Evolutionary conservation across 208 protist species (phyloP), one percentile per base, ranked within the genome.

Genomic region (Acanthamoeba lenticulata): DNA sequence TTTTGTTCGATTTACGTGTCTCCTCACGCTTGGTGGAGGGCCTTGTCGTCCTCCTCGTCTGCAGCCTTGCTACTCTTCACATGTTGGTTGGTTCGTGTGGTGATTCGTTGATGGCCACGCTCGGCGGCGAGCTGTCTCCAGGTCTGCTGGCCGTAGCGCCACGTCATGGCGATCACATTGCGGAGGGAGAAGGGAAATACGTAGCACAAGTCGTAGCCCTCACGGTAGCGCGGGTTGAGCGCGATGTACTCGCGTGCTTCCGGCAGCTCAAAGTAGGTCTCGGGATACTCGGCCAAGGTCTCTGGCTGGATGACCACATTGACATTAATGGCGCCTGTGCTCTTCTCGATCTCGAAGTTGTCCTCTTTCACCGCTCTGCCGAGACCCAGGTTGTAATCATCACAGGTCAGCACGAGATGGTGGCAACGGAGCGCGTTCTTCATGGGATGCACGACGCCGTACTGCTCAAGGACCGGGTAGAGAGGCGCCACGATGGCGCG

Each of bases 281-380:
- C 74, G 6, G 74, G 74, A n/a, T 83, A 83, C 74, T 83, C 74
- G 74, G 74, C 74, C 7, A 83, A 83, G 36, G 74, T 83, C 42
- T 83, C 74, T 19, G 74, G 74, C 24, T 83, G 74, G 27, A 83
- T 83, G 38, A 83, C 11, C 27, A 83, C 74, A n/a, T 83, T 34
- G 38, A 83, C 74, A n/a, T 83, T 83, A n/a, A 83, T 83, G 15
- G 74, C 74, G 5, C 74, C 74, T 9, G 36, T 83, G 27, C 29
- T 40, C 40, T 44, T 24, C 42, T 83, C 74, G 24, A 83, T 5
- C 29, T 83, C 74, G 27, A 83, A 83, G 42, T 83, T 83, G 42
- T 44, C 74, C 0, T 83, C 74, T 15, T 52, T n/a, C 27, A 83
- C 24, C 6, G 42, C 40, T n/a, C 74, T 83, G 40, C 21, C n/a